phyloP scores from a whole-genome alignment of 176 grass and related monocot genomes.

The Carex littledalei region DNA sequence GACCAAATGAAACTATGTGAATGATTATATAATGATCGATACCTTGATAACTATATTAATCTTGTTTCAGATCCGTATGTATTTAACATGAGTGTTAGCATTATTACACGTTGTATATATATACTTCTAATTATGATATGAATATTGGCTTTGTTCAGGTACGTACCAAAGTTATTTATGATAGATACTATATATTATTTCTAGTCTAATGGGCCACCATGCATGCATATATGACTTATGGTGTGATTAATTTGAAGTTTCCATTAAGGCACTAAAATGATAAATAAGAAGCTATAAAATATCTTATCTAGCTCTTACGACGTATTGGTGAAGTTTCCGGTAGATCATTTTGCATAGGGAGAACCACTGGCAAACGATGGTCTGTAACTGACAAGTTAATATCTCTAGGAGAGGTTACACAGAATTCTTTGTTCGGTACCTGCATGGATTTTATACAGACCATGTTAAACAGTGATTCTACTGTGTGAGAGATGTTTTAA shows the following conservation, averaged over 20 bases:
- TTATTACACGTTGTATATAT: not conserved
- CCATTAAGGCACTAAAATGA: not conserved
- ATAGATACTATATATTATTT: not conserved
- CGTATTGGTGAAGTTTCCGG: constrained; percentile 42
- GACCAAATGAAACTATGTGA: not conserved
- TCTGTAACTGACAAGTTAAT: constrained; percentile 34
- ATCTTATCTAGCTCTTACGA: constrained; percentile 27
- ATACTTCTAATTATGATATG: not conserved
- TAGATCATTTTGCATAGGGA: constrained; percentile 39
- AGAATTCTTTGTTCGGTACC: constrained; percentile 43
- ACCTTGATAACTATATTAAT: not conserved
- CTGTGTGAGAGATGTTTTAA: not conserved
- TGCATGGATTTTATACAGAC: constrained; percentile 14
- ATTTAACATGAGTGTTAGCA: not conserved
- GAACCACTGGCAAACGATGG: constrained; percentile 28
- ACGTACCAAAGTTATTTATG: no score
- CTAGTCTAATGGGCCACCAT: not conserved
- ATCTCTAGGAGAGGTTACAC: constrained; percentile 29
- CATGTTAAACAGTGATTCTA: not conserved
- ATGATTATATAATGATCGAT: not conserved
- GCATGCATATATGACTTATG: not conserved
- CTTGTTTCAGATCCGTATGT: not conserved
- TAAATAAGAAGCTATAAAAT: not conserved
- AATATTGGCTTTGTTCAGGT: not conserved
- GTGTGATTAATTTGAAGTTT: not conserved